These are phyloP conservation scores for Yarrowia divulgata DNA, from an alignment of 805 yeast species.

Conservation along the genomic window DNA sequence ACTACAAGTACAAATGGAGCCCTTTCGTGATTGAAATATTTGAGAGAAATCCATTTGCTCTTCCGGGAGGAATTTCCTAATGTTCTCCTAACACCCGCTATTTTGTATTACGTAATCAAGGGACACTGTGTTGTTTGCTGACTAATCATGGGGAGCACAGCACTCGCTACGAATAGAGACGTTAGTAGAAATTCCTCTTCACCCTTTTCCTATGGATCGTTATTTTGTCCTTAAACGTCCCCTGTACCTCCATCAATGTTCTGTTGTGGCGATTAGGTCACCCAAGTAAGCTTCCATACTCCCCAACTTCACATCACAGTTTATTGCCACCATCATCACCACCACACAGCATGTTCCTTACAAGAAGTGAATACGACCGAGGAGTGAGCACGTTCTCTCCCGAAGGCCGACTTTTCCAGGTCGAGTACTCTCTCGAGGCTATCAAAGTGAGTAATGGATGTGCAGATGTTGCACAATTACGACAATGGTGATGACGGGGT, in stretches of 20 bases:
- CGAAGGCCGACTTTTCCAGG: conserved; percentile 97
- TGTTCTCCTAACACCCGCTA: too few species aligned
- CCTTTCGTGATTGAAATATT: too few species aligned
- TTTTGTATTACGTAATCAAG: conserved; percentile 2
- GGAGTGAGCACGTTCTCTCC: conserved; percentile 99
- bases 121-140: neutral
- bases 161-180: too few species aligned
- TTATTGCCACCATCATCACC: conserved; percentile 35
- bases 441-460: conserved; percentile 56
- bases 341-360: conserved; percentile 74
- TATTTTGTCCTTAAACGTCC: neutral
- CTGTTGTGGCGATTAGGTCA: conserved; percentile 4
- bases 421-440: conserved; percentile 96
- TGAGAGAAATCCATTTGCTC: neutral
- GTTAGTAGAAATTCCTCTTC: too few species aligned
- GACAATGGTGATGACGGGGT: conserved; percentile 4
- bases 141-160: neutral
- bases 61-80: too few species aligned
- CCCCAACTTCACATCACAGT: conserved; percentile 30
- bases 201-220: too few species aligned
- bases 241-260: neutral
- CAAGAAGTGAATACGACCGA: conserved; percentile 99
- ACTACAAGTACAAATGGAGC: too few species aligned
- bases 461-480: conserved; percentile 2
- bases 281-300: conserved; percentile 20